Conservation (phyloP, 2,329 filamentous ascomycete species). For the Furcasterigmium sp. region DNA sequence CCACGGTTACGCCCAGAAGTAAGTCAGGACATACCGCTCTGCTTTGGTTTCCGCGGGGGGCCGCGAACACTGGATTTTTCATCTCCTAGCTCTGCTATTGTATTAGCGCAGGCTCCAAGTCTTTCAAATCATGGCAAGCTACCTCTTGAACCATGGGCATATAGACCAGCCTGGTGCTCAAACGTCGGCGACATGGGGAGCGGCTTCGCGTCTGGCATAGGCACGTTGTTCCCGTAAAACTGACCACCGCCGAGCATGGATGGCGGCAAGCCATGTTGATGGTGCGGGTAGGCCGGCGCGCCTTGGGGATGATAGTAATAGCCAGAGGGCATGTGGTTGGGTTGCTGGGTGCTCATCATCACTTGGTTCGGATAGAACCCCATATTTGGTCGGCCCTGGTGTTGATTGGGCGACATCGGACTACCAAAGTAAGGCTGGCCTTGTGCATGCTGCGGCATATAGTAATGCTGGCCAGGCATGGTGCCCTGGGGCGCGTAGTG, state of each 20-base stretch:
- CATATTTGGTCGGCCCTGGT: conserved; percentile 26
- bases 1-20: background rate
- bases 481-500: conserved; percentile 32
- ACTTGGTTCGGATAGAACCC: conserved; percentile 39
- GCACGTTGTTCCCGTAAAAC: conserved; percentile 22
- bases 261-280: conserved; percentile 22
- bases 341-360: conserved; percentile 34
- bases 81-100: conserved; percentile 12
- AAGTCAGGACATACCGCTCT: conserved; percentile 48
- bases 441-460: conserved; percentile 37
- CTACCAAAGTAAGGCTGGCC: conserved; percentile 38
- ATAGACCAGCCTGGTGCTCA: conserved; percentile 7
- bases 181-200: conserved; percentile 12
- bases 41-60: conserved; percentile 51
- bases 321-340: conserved; percentile 20
- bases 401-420: conserved; percentile 31
- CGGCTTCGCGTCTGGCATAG: conserved; percentile 18
- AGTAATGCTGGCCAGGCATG: conserved; percentile 38
- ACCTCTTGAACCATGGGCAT: background rate
- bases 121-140: background rate
- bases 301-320: conserved; percentile 48
- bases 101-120: background rate
- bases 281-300: conserved; percentile 28
- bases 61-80: conserved; percentile 39
- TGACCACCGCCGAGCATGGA: conserved; percentile 28